Evolutionary conservation across 208 protist genomes (phyloP).

Genomic region (Phytomonas sp.): DNA sequence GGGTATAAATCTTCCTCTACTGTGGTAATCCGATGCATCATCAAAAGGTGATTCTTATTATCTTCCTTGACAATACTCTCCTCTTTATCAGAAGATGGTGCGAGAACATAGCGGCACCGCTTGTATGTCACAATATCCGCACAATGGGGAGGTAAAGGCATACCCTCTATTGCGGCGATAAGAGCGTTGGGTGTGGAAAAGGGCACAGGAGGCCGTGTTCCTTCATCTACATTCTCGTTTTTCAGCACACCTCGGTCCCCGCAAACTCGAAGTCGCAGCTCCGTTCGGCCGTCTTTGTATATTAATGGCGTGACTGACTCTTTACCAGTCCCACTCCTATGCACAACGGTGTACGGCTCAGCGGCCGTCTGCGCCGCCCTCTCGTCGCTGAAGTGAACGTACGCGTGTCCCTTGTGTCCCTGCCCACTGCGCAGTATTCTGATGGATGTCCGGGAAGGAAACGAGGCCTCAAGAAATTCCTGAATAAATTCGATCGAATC

Average conservation of each 20-base stretch:
- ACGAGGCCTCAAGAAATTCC: slow-evolving; percentile 17
- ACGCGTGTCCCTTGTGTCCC: slow-evolving; percentile 42
- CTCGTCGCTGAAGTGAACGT: slow-evolving; percentile 23
- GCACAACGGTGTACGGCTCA: not conserved
- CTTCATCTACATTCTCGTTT: not conserved
- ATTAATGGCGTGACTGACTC: not conserved
- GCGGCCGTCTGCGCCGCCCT: slow-evolving; percentile 7
- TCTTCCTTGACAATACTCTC: not conserved
- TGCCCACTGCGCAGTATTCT: slow-evolving; percentile 16
- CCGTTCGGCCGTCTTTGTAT: not conserved
- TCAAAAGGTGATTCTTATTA: not conserved
- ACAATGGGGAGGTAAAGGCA: not conserved
- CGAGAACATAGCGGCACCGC: not conserved
- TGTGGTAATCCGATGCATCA: not conserved
- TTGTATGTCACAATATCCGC: not conserved
- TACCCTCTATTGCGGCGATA: not conserved
- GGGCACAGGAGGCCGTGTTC: not conserved
- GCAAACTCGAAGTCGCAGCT: not conserved
- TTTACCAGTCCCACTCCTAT: not conserved
- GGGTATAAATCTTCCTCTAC: not conserved
- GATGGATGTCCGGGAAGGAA: slow-evolving; percentile 20
- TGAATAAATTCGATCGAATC: not conserved
- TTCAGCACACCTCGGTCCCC: not conserved
- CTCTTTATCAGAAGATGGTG: not conserved
- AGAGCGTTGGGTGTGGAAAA: not conserved